phyloP scores from a whole-genome alignment of 495 filamentous ascomycete species.

The Recurvomyces mirabilis region DNA sequence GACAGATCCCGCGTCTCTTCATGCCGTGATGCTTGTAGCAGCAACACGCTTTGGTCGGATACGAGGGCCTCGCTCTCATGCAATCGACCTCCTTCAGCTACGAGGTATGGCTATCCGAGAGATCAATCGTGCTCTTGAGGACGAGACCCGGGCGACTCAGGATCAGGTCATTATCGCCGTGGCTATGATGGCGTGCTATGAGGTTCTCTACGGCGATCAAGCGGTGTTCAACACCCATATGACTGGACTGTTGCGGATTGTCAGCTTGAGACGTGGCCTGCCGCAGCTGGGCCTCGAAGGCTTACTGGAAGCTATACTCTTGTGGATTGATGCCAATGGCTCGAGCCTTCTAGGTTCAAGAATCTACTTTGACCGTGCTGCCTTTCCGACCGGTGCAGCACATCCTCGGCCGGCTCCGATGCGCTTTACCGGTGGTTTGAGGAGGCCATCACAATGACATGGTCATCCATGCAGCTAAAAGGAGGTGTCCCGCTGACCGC shows the following conservation, averaged over 20 bases:
- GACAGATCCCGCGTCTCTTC: conserved; percentile 35
- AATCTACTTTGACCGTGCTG: conserved; percentile 14
- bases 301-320: conserved; percentile 15
- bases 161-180: conserved; percentile 19
- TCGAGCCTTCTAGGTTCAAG: conserved; percentile 1
- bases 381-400: conserved; percentile 9
- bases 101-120: conserved; percentile 17
- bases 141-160: conserved; percentile 5
- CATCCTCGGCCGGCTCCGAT: conserved; percentile 9
- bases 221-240: conserved; percentile 21
- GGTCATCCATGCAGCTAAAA: background rate
- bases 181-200: conserved; percentile 16
- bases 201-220: conserved; percentile 19
- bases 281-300: conserved; percentile 16
- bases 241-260: conserved; percentile 18
- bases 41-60: conserved; percentile 33
- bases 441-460: background rate
- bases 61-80: conserved; percentile 7
- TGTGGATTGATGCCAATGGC: conserved; percentile 21
- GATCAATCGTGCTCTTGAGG: conserved; percentile 19
- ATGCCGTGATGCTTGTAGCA: conserved; percentile 35
- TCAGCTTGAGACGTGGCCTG: conserved; percentile 16
- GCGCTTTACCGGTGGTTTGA: conserved; percentile 5
- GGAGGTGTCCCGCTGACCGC: no score
- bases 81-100: conserved; percentile 15